Evolutionary conservation across 2,329 filamentous ascomycete species (phyloP).

Genomic region (Tetracladium maxilliforme): DNA sequence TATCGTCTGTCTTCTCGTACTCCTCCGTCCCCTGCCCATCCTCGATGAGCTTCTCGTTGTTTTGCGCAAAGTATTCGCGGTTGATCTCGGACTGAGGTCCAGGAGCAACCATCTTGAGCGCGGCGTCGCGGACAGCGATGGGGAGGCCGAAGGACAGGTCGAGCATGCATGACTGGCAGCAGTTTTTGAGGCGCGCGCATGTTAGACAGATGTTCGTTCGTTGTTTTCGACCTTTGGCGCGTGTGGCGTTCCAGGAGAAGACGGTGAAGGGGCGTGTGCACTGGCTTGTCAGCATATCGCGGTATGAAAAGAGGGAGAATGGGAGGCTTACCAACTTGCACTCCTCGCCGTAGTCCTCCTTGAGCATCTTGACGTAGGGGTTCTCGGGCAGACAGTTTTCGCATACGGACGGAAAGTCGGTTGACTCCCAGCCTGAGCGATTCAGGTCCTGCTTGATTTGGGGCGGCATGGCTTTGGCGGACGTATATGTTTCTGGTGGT

Average conservation of each 20-base stretch:
- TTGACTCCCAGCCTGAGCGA: conserved; percentile 89
- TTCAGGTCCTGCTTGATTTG: conserved; percentile 96
- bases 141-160: conserved; percentile 92
- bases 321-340: conserved; percentile 47
- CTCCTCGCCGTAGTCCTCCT: conserved; percentile 86
- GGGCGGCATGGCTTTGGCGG: conserved; percentile 57
- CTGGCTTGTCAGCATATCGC: conserved; percentile 24
- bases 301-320: not conserved
- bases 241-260: conserved; percentile 88
- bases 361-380: conserved; percentile 97
- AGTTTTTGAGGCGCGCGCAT: conserved; percentile 94
- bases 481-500: too few species aligned
- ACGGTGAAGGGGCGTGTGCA: conserved; percentile 94
- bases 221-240: conserved; percentile 81
- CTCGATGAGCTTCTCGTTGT: conserved; percentile 90
- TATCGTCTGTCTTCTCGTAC: conserved; percentile 95
- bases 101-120: conserved; percentile 92
- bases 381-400: conserved; percentile 81
- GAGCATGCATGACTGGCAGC: conserved; percentile 97
- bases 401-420: conserved; percentile 75
- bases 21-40: conserved; percentile 79
- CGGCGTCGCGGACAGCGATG: conserved; percentile 88
- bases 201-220: conserved; percentile 92
- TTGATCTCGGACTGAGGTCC: conserved; percentile 89
- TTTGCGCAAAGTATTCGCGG: conserved; percentile 93